These are phyloP conservation scores for Eucalyptus coolabah DNA, from an alignment of 345 rosid species.

Conservation along the genomic window DNA sequence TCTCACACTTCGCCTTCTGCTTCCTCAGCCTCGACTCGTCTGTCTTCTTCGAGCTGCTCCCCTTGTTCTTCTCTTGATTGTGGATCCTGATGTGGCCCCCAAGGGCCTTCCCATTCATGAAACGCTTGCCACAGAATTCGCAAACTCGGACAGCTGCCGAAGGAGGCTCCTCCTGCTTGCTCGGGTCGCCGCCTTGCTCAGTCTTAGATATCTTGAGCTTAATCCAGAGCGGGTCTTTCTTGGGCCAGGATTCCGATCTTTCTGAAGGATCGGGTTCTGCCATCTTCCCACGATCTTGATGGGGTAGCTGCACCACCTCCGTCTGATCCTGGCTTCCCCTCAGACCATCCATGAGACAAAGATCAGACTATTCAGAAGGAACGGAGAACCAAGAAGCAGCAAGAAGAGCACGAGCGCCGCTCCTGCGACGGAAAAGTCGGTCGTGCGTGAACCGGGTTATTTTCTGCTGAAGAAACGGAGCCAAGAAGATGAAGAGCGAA, in stretches of 20 bases:
- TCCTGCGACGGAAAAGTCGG: background rate
- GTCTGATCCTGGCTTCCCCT: background rate
- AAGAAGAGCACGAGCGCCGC: background rate
- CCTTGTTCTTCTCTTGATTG: background rate
- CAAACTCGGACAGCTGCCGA: slow-evolving; percentile 1
- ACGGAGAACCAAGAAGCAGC: background rate
- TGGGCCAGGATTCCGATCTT: background rate
- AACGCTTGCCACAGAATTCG: slow-evolving; percentile 20
- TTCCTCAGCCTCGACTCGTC: background rate
- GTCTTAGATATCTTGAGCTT: slow-evolving; percentile 1
- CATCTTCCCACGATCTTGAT: background rate
- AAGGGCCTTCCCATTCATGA: slow-evolving; percentile 7
- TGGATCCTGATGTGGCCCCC: slow-evolving; percentile 11
- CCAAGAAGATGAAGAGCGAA: background rate
- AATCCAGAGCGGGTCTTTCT: background rate
- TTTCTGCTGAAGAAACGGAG: slow-evolving; percentile 30
- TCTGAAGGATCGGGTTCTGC: background rate
- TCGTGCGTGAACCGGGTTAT: background rate
- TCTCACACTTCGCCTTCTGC: background rate
- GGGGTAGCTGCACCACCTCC: background rate
- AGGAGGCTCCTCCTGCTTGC: background rate
- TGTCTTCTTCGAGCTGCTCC: background rate
- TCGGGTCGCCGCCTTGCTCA: background rate
- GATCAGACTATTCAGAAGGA: background rate
- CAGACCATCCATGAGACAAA: background rate